A percentile compares a stretch with the other conserved stretches of the same genome.
These are phyloP conservation scores for Phytophthora vignae DNA, from an alignment of 352 stramenopile species.

Conservation along the genomic window DNA sequence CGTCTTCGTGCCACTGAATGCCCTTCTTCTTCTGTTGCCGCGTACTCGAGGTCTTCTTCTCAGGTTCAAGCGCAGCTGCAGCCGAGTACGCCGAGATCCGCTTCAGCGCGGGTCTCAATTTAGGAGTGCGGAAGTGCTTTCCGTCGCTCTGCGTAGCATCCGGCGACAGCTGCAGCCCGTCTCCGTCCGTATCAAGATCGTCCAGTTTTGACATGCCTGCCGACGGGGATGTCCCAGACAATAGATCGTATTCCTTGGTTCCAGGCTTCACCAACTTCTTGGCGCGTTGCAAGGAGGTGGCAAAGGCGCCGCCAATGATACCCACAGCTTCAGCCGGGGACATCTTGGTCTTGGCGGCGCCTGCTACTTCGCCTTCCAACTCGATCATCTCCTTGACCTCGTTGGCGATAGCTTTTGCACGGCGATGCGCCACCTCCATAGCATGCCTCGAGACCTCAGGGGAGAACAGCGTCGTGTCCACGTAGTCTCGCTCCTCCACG, in stretches of 20 bases:
- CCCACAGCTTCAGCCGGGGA: slow-evolving; percentile 65
- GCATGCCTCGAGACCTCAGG: slow-evolving; percentile 83
- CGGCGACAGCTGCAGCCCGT: slow-evolving; percentile 84
- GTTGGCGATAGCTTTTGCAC: slow-evolving; percentile 71
- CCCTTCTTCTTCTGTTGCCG: slow-evolving; percentile 54
- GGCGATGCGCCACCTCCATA: slow-evolving; percentile 84
- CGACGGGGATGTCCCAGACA: slow-evolving; percentile 57
- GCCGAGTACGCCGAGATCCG: slow-evolving; percentile 77
- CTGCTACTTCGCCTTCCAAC: slow-evolving; percentile 45
- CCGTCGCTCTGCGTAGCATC: slow-evolving; percentile 64
- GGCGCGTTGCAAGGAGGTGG: slow-evolving; percentile 64
- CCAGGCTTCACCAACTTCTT: slow-evolving; percentile 63
- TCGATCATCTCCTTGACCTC: slow-evolving; percentile 79
- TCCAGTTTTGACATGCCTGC: slow-evolving; percentile 63
- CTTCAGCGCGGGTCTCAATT: slow-evolving; percentile 70
- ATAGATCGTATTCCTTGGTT: slow-evolving; percentile 79
- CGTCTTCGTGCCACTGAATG: slow-evolving; percentile 79
- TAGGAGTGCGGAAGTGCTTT: slow-evolving; percentile 65
- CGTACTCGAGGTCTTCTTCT: slow-evolving; percentile 39
- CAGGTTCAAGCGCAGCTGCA: slow-evolving; percentile 54
- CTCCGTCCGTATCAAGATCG: slow-evolving; percentile 80
- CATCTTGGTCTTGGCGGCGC: slow-evolving; percentile 47
- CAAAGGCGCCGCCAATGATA: slow-evolving; percentile 71
- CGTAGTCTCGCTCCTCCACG: slow-evolving; percentile 68
- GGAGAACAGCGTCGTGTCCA: slow-evolving; percentile 84